Base-by-base conservation (phyloP, 2,329 filamentous ascomycete species). In the Seiridium unicorne region DNA sequence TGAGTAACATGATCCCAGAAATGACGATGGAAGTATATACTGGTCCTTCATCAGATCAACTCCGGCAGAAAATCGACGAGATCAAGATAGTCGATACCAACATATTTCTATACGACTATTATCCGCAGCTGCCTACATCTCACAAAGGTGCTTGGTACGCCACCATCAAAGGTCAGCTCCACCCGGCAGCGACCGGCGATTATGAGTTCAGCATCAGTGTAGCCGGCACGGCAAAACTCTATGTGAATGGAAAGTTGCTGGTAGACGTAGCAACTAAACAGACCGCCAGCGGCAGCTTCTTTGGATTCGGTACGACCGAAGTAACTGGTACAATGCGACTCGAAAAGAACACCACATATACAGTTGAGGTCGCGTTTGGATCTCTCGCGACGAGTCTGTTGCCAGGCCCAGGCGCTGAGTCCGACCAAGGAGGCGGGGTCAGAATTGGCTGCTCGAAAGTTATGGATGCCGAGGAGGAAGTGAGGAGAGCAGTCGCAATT, bases 191-290 rank as follows among this genome's bases (percentile, higher is more conserved):
- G 63, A 83, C 84, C 62, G 81, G 80, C 44, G 75, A 80, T 2
- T 89, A 86, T 70, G 86, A 89, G 66, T 84, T 90, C 60, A 84
- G 86, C 31, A 76, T 89, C 36, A 84, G 85, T 4, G 87, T 89
- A 7, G 82, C 82, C 44, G 88, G 88, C 34, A 87, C 85, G 1
- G 87, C 85, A 11, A 85, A 84, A 65, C 77, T 90, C 9, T 87
- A 82, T 63, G 79, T 90, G 60, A 83, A 90, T 63, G 85, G 77
- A 61, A 76, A 86, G 60, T 74, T 89, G 3, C 76, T 90, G 32
- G 81, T 90, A 18, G 85, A 90, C 73, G 89, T 90, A 67, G 80
- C 82, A n/a, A 87, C 85, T 53, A 84, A 86, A 59, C 88, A 90
- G 69, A 76, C 71, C 54, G 80, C 83, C 32, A 86, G 87, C 8